phyloP scores from a whole-genome alignment of 176 grass and related monocot species.

The Cenchrus americanus region DNA sequence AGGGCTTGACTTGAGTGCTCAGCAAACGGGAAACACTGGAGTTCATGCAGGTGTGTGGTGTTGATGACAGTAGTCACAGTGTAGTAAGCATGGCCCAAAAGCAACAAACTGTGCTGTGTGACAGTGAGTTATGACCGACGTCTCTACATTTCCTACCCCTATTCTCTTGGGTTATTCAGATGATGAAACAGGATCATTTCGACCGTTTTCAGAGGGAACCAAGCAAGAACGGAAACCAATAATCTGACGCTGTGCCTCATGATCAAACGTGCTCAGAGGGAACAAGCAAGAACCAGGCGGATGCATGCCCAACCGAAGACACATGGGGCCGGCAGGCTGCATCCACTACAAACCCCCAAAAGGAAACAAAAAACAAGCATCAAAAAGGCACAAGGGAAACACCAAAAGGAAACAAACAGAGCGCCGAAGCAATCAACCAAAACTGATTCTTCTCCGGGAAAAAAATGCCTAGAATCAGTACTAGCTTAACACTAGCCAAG shows the following conservation, averaged over 20 bases:
- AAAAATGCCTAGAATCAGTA: constrained; percentile 40
- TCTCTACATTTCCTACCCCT: neutral
- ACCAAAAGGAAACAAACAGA: neutral
- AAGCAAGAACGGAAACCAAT: too few species aligned
- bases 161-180: too few species aligned
- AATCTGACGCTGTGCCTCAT: constrained; percentile 1
- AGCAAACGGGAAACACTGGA: neutral
- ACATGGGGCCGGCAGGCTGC: constrained; percentile 31
- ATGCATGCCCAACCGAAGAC: constrained; percentile 48
- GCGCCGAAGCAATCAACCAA: neutral
- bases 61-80: neutral
- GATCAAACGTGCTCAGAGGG: neutral
- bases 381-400: neutral
- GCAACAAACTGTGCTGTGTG: neutral
- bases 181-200: neutral
- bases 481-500: neutral
- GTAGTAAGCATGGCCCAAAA: neutral
- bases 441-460: constrained; percentile 24
- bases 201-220: too few species aligned
- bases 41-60: too few species aligned
- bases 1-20: neutral
- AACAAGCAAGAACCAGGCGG: neutral
- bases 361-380: neutral
- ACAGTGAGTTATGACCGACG: neutral
- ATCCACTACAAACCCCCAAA: neutral